A percentile compares a stretch with the other conserved stretches of the same genome.
phyloP scores from a whole-genome alignment of 768 basidiomycete species.

The Hypholoma sublateritium region DNA sequence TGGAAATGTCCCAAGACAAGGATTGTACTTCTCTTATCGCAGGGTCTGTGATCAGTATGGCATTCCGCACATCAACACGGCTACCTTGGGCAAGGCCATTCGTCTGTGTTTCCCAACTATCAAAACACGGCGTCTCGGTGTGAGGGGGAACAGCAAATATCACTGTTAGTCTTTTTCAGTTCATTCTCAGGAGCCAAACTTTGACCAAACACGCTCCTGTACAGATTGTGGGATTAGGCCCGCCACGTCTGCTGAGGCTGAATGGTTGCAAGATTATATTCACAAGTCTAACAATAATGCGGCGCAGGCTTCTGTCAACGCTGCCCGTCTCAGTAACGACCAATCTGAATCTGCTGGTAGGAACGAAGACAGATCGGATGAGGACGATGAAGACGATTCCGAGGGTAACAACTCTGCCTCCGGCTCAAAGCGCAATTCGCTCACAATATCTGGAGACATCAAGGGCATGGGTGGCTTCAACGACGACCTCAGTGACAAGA shows the following conservation, averaged over 20 bases:
- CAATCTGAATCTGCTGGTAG: conserved; percentile 59
- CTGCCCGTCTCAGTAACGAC: conserved; percentile 71
- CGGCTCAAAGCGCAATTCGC: conserved; percentile 72
- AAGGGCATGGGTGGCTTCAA: conserved; percentile 58
- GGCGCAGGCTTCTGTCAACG: conserved; percentile 71
- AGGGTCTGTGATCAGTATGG: conserved; percentile 91
- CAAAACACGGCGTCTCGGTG: conserved; percentile 91
- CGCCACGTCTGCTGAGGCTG: conserved; percentile 86
- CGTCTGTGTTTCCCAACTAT: conserved; percentile 91
- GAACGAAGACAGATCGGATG: conserved; percentile 74
- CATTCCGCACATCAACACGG: conserved; percentile 93
- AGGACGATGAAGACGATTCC: conserved; percentile 86
- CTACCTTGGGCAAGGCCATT: conserved; percentile 93
- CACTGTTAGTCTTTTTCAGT: conserved; percentile 61
- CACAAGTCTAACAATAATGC: conserved; percentile 88
- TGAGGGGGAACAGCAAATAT: conserved; percentile 94
- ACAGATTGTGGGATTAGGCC: conserved; percentile 91
- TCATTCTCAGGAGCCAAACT: conserved; percentile 26
- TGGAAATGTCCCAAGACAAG: conserved; percentile 91
- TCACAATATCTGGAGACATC: conserved; percentile 61
- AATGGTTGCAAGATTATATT: conserved; percentile 90
- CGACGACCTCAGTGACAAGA: conserved; percentile 79
- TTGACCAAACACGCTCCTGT: conserved; percentile 12
- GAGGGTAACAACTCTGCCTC: conserved; percentile 65
- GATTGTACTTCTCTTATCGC: conserved; percentile 91